Evolutionary conservation across 805 yeast species (phyloP), one percentile per base, ranked within the genome.

Genomic region (Lipomyces oligophaga): DNA sequence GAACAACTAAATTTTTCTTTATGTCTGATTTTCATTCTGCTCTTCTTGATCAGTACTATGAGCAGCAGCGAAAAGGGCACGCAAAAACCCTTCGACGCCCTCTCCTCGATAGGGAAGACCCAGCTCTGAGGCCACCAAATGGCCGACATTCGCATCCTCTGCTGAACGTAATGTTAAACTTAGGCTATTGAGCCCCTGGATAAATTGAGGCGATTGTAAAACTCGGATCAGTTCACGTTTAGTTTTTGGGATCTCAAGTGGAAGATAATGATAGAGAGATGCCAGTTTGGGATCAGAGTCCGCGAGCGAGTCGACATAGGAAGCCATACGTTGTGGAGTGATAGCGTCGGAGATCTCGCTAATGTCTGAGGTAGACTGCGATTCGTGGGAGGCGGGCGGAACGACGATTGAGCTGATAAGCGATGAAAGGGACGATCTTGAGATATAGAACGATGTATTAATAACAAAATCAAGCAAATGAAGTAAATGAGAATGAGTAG

Each of bases 31-130:
- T 3, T 34, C 35, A 16, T 28, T 3, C 21, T 35, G 36, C 22
- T 45, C 41, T 24, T n/a, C n/a, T n/a, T n/a, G n/a, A n/a, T n/a
- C n/a, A n/a, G n/a, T n/a, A n/a, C n/a, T n/a, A n/a, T 41, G 41
- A 19, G 42, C 25, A 4, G 51, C 41, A 15, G 49, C 50, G 43
- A 77, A 64, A 8, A 73, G 60, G 3, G 77, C 78, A 15, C 60
- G 55, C 52, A 79, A 60, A 49, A 76, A 78, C 11, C 73, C 73
- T 30, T 68, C 74, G 28, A 78, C 62, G 1, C 83, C 83, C 59
- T 79, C 83, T 7, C 81, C 82, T 7, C 61, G 42, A 53, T 79
- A 79, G 4, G 66, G 71, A 55, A 67, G 67, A n/a, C 72, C 74
- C 34, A 78, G 66, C 32, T 76, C 69, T 45, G 67, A 69, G 26